Conservation (phyloP, 257 asterid genomes). For the Nicotiana tomentosiformis region DNA sequence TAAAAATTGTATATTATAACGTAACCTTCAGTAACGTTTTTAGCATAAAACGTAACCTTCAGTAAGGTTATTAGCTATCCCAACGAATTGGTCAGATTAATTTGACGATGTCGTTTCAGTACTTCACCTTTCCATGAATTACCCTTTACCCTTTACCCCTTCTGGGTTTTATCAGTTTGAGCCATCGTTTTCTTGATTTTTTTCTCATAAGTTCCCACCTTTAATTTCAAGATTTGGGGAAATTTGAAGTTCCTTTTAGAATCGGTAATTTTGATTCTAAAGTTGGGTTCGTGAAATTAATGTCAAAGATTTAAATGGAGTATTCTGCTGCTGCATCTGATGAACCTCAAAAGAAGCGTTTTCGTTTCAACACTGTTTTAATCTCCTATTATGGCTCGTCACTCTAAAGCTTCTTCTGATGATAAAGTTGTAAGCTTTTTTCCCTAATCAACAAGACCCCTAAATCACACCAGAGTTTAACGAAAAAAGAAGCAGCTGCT, state of each 20-base stretch:
- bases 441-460: too few relatives aligned
- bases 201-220: not conserved
- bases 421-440: conserved; percentile 44
- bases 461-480: too few relatives aligned
- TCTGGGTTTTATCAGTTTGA: not conserved
- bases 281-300: not conserved
- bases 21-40: too few relatives aligned
- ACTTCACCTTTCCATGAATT: too few relatives aligned
- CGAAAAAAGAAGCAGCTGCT: too few relatives aligned
- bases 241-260: not conserved
- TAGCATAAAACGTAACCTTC: too few relatives aligned
- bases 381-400: conserved; percentile 44
- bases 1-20: too few relatives aligned
- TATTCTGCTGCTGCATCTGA: conserved; percentile 30
- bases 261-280: not conserved
- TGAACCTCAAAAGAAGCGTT: conserved; percentile 68
- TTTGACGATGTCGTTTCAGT: too few relatives aligned
- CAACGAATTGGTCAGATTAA: too few relatives aligned
- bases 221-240: not conserved
- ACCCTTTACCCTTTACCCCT: not conserved
- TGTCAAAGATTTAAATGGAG: conserved; percentile 7
- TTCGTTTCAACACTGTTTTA: conserved; percentile 38
- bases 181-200: not conserved
- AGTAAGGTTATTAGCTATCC: too few relatives aligned
- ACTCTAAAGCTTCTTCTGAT: conserved; percentile 47